A percentile compares a stretch with the other conserved stretches of the same genome.
Conservation (phyloP, 805 yeast species). For the Yarrowia porcina region DNA sequence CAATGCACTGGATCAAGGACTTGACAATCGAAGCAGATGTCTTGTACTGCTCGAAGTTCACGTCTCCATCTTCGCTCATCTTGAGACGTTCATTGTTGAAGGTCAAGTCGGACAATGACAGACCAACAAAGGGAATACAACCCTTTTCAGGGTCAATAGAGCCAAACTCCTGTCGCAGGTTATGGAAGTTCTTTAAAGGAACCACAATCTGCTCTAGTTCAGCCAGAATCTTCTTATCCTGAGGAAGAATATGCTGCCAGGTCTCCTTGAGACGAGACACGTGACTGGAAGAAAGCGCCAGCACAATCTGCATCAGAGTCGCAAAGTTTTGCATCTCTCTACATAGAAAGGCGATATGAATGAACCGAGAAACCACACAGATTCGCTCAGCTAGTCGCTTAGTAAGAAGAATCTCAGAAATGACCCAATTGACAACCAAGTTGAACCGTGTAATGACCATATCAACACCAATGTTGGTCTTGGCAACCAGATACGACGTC, state of each 20-base stretch:
- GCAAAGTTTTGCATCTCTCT: constrained; percentile 72
- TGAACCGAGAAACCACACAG: constrained; percentile 74
- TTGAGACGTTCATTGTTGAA: constrained; percentile 58
- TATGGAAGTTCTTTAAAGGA: constrained; percentile 68
- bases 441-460: constrained; percentile 83
- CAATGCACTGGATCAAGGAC: constrained; percentile 73
- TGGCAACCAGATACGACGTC: constrained; percentile 67
- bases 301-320: constrained; percentile 79
- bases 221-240: constrained; percentile 65
- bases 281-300: constrained; percentile 70
- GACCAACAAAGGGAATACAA: constrained; percentile 85
- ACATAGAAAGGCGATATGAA: constrained; percentile 71
- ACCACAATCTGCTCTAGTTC: constrained; percentile 68
- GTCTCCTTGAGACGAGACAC: constrained; percentile 61
- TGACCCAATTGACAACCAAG: constrained; percentile 85
- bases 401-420: constrained; percentile 80
- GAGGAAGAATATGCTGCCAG: constrained; percentile 70
- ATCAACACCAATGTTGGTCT: constrained; percentile 65
- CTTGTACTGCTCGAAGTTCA: constrained; percentile 76
- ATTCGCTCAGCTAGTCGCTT: constrained; percentile 56
- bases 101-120: constrained; percentile 77
- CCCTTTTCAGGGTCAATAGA: constrained; percentile 64
- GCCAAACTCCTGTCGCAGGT: constrained; percentile 60
- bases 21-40: constrained; percentile 74
- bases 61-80: constrained; percentile 41